Evolutionary conservation across 163 green algal species (phyloP).

Genomic region (Chlorella variabilis): DNA sequence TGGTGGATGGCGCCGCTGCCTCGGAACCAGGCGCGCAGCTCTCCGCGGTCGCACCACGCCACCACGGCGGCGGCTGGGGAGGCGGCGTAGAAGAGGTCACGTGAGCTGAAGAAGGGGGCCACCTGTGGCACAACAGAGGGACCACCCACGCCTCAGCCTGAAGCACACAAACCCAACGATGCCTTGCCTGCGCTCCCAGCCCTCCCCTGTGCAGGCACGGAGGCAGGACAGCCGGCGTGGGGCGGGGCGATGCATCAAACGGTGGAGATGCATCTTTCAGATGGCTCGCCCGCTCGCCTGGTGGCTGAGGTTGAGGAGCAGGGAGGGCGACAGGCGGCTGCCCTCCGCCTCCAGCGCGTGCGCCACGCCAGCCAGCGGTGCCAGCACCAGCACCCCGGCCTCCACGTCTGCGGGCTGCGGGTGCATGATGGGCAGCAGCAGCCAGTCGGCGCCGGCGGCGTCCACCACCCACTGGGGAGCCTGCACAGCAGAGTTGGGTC

Average conservation of each 20-base stretch:
- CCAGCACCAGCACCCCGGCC: constrained; percentile 6
- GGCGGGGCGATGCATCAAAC: no score
- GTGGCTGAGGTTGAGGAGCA: constrained; percentile 3
- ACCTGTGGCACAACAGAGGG: not conserved
- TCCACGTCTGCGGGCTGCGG: not conserved
- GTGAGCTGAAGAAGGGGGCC: not conserved
- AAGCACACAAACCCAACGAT: no score
- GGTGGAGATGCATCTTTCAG: no score
- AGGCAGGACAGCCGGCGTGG: no score
- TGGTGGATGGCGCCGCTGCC: not conserved
- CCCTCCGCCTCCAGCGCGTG: constrained; percentile 5
- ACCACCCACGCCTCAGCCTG: not conserved
- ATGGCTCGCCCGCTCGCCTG: no score
- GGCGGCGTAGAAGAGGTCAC: constrained; percentile 12
- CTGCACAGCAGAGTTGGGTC: not conserved
- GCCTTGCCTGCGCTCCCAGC: no score
- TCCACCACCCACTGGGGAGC: constrained; percentile 13
- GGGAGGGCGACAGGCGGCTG: constrained; percentile 10
- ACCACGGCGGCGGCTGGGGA: not conserved
- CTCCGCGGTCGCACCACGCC: not conserved
- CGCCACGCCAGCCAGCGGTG: not conserved
- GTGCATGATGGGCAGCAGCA: constrained; percentile 14
- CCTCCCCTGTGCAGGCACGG: no score
- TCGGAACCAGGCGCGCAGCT: not conserved
- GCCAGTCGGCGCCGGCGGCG: not conserved